phyloP scores from a whole-genome alignment of 1,139 yeast species.

The Kurtzmaniella quercitrusa region DNA sequence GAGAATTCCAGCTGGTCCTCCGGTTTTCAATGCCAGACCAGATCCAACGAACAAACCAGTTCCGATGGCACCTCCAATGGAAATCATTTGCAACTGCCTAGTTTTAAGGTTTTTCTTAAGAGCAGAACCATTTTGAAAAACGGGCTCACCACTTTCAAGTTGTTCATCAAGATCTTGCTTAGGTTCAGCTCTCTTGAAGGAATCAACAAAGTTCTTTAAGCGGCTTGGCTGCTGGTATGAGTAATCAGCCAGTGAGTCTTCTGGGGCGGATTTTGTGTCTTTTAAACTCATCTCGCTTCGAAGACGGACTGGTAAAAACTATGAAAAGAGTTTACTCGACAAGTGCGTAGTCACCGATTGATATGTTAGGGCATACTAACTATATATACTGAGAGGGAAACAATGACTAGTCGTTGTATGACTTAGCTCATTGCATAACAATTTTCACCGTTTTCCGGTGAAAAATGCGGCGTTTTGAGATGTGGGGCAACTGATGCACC shows the following conservation, averaged over 20 bases:
- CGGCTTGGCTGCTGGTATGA: constrained; percentile 3
- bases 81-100: constrained; percentile 34
- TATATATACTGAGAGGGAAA: background rate
- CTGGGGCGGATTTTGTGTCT: constrained; percentile 1
- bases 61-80: constrained; percentile 39
- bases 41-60: constrained; percentile 33
- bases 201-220: constrained; percentile 28
- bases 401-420: background rate
- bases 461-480: background rate
- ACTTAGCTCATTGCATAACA: background rate
- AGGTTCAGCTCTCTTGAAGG: constrained; percentile 28
- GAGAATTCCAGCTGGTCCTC: constrained; percentile 36
- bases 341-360: background rate
- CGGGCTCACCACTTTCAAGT: background rate
- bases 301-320: background rate
- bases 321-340: background rate
- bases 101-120: constrained; percentile 27
- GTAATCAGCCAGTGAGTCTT: constrained; percentile 1
- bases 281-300: background rate
- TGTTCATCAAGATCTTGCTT: background rate
- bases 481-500: background rate
- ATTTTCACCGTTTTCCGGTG: constrained; percentile 1
- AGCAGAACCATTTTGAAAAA: constrained; percentile 7
- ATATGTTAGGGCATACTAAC: background rate
- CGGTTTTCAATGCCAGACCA: constrained; percentile 31